Percentiles rank a stretch among this genome's conserved stretches.
Conservation (phyloP, 176 grass and related monocot species). For the Melocanna baccifera region DNA sequence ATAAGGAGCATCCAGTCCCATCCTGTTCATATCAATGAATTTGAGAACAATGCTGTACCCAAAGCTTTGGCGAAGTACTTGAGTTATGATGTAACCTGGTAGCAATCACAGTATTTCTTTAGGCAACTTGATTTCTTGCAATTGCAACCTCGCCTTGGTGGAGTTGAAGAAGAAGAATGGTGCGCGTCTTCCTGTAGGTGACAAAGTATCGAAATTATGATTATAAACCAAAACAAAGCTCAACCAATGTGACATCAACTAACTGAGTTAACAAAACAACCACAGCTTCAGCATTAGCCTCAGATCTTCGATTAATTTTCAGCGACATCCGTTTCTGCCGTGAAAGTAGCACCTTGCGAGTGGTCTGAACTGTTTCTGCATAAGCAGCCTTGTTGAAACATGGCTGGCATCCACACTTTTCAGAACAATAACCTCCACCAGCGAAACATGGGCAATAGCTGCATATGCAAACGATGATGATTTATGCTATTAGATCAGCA, state of each 20-base stretch:
- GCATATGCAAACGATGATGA: constrained; percentile 13
- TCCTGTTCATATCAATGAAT: constrained; percentile 31
- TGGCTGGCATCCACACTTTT: constrained; percentile 51
- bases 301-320: constrained; percentile 57
- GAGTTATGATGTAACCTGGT: constrained; percentile 53
- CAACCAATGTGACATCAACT: background rate
- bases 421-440: constrained; percentile 61
- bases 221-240: constrained; percentile 9
- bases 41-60: background rate
- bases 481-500: background rate
- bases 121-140: constrained; percentile 81
- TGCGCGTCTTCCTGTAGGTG: constrained; percentile 47
- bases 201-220: constrained; percentile 7
- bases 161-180: constrained; percentile 59
- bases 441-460: constrained; percentile 65
- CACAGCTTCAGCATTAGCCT: constrained; percentile 46
- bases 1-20: constrained; percentile 56
- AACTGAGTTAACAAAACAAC: constrained; percentile 38
- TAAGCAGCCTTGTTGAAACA: constrained; percentile 55
- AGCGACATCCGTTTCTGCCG: constrained; percentile 51
- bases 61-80: background rate
- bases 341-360: constrained; percentile 62
- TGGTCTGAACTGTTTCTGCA: constrained; percentile 56
- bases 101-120: constrained; percentile 77
- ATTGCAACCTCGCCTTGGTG: constrained; percentile 53